Percentiles rank a stretch among this genome's conserved stretches.
Evolutionary conservation across 2,329 filamentous ascomycete species (phyloP).

Genomic region (Fusarium torulosum): DNA sequence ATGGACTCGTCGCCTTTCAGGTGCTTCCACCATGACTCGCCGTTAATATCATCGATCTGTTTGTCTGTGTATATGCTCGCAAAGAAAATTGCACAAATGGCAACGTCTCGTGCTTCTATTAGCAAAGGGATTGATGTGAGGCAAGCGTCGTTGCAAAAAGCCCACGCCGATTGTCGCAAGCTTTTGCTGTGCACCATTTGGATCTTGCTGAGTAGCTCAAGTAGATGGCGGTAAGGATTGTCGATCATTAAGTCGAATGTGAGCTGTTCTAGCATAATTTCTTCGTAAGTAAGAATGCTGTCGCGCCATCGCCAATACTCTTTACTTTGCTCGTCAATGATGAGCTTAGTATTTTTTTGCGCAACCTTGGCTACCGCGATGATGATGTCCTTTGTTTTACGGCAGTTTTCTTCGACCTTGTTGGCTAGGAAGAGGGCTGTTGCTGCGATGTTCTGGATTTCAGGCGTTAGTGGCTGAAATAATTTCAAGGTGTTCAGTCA

Average conservation of each 20-base stretch:
- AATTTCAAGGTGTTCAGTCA: conserved; percentile 1
- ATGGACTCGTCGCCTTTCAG: conserved; percentile 78
- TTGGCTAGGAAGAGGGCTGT: conserved; percentile 94
- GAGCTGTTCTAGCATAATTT: conserved; percentile 88
- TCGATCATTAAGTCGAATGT: conserved; percentile 95
- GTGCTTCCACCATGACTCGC: conserved; percentile 88
- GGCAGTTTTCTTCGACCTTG: conserved; percentile 96
- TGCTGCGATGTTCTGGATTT: conserved; percentile 79
- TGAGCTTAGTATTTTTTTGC: conserved; percentile 89
- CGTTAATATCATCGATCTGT: conserved; percentile 80
- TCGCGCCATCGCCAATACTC: conserved; percentile 99
- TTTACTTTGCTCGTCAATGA: conserved; percentile 96
- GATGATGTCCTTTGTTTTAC: conserved; percentile 95
- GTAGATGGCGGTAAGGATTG: conserved; percentile 87
- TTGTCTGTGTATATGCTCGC: conserved; percentile 80
- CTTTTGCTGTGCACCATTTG: conserved; percentile 82
- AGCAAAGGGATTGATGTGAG: conserved; percentile 87
- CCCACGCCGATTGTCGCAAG: conserved; percentile 89
- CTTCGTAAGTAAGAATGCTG: conserved; percentile 91
- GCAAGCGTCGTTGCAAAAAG: conserved; percentile 91
- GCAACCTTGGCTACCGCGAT: conserved; percentile 94
- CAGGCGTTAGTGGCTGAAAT: conserved; percentile 26
- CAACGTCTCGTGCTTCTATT: conserved; percentile 82
- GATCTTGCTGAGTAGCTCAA: conserved; percentile 81
- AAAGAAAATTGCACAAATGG: conserved; percentile 88